phyloP scores from a whole-genome alignment of 192 early-diverging fungal species.

The Coemansia erecta region DNA sequence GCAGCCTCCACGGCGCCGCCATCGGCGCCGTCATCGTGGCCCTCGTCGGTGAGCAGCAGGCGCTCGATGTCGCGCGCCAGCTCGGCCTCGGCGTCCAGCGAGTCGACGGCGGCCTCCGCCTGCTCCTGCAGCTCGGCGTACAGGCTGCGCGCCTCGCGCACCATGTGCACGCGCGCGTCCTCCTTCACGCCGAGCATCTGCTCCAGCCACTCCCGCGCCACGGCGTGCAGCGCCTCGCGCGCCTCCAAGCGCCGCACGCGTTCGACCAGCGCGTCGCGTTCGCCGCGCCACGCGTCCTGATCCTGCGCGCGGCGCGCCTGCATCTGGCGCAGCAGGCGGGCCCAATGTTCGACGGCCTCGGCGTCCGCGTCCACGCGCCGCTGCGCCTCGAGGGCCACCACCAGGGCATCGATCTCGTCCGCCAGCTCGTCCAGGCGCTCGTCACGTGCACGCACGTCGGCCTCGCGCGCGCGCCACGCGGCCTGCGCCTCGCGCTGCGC shows the following conservation, averaged over 20 bases:
- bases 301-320: neutral
- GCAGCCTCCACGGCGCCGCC: neutral
- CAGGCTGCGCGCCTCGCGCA: constrained; percentile 32
- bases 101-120: constrained; percentile 12
- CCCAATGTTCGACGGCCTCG: neutral
- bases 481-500: constrained; percentile 5
- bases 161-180: constrained; percentile 44
- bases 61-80: constrained; percentile 22
- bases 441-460: neutral
- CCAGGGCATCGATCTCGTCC: constrained; percentile 11
- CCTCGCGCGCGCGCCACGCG: constrained; percentile 6
- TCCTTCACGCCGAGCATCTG: constrained; percentile 24
- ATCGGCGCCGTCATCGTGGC: too few relatives aligned
- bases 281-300: constrained; percentile 26
- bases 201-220: constrained; percentile 15
- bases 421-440: constrained; percentile 20
- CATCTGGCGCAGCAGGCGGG: neutral
- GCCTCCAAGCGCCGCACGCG: constrained; percentile 25
- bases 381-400: too few relatives aligned
- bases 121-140: constrained; percentile 43
- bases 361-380: too few relatives aligned
- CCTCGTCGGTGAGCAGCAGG: too few relatives aligned
- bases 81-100: constrained; percentile 22
- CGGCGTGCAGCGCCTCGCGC: constrained; percentile 29
- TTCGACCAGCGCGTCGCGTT: constrained; percentile 21